Evolutionary conservation across 345 rosid species (phyloP).

Genomic region (Citrus hindsii): DNA sequence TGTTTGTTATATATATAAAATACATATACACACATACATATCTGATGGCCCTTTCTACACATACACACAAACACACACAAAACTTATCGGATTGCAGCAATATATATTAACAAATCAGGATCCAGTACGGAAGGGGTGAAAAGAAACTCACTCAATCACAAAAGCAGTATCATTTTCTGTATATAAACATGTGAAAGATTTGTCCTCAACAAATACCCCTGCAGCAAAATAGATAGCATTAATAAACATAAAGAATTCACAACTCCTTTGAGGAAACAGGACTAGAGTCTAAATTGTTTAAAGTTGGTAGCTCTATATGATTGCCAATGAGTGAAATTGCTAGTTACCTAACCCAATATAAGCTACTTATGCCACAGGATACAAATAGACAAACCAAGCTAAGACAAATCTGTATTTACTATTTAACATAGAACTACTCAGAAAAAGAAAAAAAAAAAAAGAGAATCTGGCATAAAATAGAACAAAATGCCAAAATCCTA

Average conservation of each 20-base stretch:
- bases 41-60: background rate
- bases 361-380: background rate
- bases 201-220: slow-evolving; percentile 87
- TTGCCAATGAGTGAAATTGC: background rate
- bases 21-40: background rate
- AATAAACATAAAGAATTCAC: background rate
- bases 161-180: slow-evolving; percentile 60
- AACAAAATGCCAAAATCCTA: background rate
- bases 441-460: background rate
- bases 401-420: background rate
- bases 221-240: slow-evolving; percentile 20
- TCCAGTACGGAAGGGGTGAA: background rate
- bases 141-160: slow-evolving; percentile 74
- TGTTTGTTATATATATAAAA: background rate
- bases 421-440: background rate
- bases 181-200: slow-evolving; percentile 73
- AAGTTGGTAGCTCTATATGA: background rate
- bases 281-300: background rate
- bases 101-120: background rate
- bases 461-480: background rate
- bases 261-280: background rate
- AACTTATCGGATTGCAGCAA: background rate
- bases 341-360: background rate
- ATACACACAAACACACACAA: too few species aligned
- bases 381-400: background rate